These are phyloP conservation scores for Dillenia suffruticosa DNA, from an alignment of 164 flowering plant genomes.

Conservation along the genomic window DNA sequence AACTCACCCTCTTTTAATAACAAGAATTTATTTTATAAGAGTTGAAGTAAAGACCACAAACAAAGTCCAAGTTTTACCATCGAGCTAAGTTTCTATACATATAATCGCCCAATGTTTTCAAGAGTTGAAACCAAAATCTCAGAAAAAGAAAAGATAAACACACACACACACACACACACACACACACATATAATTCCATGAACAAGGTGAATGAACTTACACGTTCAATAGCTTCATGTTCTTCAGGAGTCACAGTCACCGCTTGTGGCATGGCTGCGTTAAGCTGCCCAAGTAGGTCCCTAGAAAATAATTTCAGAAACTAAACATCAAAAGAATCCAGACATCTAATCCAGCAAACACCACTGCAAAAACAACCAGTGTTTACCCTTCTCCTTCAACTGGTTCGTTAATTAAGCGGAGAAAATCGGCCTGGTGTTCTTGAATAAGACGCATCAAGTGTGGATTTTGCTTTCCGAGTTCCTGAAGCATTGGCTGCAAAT, in stretches of 20 bases:
- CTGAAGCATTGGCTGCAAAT: slow-evolving; percentile 74
- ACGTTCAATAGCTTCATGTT: slow-evolving; percentile 36
- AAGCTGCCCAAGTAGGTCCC: slow-evolving; percentile 31
- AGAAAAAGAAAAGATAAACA: neutral
- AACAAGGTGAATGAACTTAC: slow-evolving; percentile 12
- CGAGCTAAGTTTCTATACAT: too few species aligned
- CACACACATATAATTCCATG: neutral
- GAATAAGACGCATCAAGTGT: slow-evolving; percentile 65
- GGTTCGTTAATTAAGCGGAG: slow-evolving; percentile 78
- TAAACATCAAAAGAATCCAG: slow-evolving; percentile 8
- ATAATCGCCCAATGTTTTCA: too few species aligned
- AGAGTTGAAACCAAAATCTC: neutral
- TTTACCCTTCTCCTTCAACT: slow-evolving; percentile 62
- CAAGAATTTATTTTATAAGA: too few species aligned
- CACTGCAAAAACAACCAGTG: neutral
- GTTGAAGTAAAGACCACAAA: too few species aligned
- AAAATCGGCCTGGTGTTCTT: slow-evolving; percentile 80
- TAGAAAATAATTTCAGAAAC: slow-evolving; percentile 6
- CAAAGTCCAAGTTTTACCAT: too few species aligned
- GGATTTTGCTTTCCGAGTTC: slow-evolving; percentile 85
- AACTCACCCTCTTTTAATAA: too few species aligned
- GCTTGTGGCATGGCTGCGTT: slow-evolving; percentile 28
- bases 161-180: neutral
- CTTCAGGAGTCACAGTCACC: slow-evolving; percentile 36
- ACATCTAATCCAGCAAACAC: neutral